These are phyloP conservation scores for Dendrostoma leiphaemia DNA, from an alignment of 2,329 filamentous ascomycete species.

Conservation along the genomic window DNA sequence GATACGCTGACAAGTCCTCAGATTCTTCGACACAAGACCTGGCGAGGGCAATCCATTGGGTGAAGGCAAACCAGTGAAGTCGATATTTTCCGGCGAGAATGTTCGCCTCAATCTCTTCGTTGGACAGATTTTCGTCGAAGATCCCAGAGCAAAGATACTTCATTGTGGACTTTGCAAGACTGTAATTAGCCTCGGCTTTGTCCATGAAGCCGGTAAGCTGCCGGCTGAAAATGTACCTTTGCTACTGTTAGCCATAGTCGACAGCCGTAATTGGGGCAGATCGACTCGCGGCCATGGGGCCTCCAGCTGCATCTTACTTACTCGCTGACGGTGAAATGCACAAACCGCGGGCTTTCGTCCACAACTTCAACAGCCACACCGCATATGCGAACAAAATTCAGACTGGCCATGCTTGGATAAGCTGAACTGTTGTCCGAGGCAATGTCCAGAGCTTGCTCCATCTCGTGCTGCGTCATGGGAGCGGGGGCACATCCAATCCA, in stretches of 20 bases:
- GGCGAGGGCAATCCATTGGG: conserved; percentile 10
- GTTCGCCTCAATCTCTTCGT: conserved; percentile 10
- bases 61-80: conserved; percentile 14
- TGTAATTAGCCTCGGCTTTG: conserved; percentile 13
- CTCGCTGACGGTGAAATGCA: conserved; percentile 32
- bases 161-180: conserved; percentile 11
- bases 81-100: conserved; percentile 15
- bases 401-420: background rate
- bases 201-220: conserved; percentile 12
- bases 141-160: conserved; percentile 13
- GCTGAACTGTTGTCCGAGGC: background rate
- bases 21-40: conserved; percentile 7
- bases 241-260: background rate
- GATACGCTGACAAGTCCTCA: conserved; percentile 13
- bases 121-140: conserved; percentile 8
- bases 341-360: conserved; percentile 28
- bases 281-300: background rate
- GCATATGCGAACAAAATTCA: conserved; percentile 25
- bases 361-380: conserved; percentile 29
- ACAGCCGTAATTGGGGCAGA: background rate
- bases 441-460: conserved; percentile 20
- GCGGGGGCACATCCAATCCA: too few relatives aligned
- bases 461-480: too few relatives aligned
- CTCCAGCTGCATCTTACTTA: conserved; percentile 13
- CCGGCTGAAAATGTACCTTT: conserved; percentile 10